These are phyloP conservation scores for Xylariaceae sp. DNA, from an alignment of 2,329 filamentous ascomycete species.

Conservation along the genomic window DNA sequence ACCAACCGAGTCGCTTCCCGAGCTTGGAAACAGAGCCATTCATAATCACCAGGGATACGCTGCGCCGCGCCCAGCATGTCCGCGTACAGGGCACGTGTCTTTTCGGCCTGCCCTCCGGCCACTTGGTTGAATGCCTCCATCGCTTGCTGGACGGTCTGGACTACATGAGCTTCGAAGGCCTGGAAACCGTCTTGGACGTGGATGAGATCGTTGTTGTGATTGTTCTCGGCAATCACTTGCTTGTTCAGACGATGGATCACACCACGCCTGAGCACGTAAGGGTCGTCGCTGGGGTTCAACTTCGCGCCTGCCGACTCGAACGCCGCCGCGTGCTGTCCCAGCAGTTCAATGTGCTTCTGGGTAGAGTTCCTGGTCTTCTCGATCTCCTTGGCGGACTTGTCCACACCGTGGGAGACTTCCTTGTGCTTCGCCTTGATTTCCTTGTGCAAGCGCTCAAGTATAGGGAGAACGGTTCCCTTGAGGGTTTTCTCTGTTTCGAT, in stretches of 20 bases:
- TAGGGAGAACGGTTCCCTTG: constrained; percentile 78
- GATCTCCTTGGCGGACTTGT: constrained; percentile 82
- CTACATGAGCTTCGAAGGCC: constrained; percentile 78
- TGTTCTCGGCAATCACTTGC: constrained; percentile 93
- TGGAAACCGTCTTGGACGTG: constrained; percentile 87
- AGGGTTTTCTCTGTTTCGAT: constrained; percentile 86
- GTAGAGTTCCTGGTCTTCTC: constrained; percentile 81
- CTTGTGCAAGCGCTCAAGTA: constrained; percentile 84
- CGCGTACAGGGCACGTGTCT: constrained; percentile 71
- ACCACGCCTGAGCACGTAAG: constrained; percentile 79
- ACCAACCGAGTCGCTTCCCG: constrained; percentile 69
- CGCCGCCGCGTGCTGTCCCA: constrained; percentile 76
- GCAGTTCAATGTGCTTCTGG: constrained; percentile 93
- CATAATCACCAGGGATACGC: constrained; percentile 75
- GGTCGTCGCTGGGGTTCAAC: constrained; percentile 69
- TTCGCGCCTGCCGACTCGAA: constrained; percentile 72
- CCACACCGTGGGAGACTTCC: constrained; percentile 74
- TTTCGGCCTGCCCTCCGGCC: constrained; percentile 74
- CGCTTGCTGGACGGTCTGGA: constrained; percentile 75
- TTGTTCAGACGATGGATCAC: constrained; percentile 80
- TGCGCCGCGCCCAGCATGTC: constrained; percentile 77
- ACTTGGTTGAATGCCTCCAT: constrained; percentile 80
- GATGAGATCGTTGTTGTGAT: constrained; percentile 85
- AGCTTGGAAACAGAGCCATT: constrained; percentile 80
- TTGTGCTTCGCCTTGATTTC: constrained; percentile 97